Conservation (phyloP, 306 rosid species). For the Gastrolobium bilobum region DNA sequence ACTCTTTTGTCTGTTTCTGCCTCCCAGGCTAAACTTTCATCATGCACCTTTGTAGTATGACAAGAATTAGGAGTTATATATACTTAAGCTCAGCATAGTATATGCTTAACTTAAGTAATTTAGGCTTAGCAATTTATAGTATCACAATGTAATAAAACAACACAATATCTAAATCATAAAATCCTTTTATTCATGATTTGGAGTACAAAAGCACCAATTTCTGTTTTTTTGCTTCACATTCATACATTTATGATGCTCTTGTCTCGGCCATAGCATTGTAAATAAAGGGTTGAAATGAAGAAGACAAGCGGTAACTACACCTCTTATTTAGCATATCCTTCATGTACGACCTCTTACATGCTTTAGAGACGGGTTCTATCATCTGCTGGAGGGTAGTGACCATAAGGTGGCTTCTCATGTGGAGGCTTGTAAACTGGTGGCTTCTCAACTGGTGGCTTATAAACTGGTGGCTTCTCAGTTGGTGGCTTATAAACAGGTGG, state of each 20-base stretch:
- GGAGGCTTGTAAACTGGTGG: slow-evolving; percentile 1
- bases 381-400: too few species aligned
- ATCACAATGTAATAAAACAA: too few species aligned
- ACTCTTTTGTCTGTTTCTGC: neutral
- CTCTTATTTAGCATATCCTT: neutral
- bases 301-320: neutral
- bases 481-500: neutral
- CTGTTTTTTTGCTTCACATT: neutral
- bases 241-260: neutral
- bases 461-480: neutral
- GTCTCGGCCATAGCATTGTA: neutral
- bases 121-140: neutral
- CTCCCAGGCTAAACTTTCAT: neutral
- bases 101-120: too few species aligned
- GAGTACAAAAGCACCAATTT: neutral
- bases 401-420: neutral
- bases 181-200: neutral
- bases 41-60: neutral
- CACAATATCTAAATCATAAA: neutral
- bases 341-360: neutral
- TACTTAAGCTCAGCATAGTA: neutral
- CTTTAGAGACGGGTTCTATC: too few species aligned
- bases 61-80: neutral
- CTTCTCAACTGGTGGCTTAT: neutral
- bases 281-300: neutral